phyloP scores from a whole-genome alignment of 2,329 filamentous ascomycete genomes.

The Ophiostoma quercus region DNA sequence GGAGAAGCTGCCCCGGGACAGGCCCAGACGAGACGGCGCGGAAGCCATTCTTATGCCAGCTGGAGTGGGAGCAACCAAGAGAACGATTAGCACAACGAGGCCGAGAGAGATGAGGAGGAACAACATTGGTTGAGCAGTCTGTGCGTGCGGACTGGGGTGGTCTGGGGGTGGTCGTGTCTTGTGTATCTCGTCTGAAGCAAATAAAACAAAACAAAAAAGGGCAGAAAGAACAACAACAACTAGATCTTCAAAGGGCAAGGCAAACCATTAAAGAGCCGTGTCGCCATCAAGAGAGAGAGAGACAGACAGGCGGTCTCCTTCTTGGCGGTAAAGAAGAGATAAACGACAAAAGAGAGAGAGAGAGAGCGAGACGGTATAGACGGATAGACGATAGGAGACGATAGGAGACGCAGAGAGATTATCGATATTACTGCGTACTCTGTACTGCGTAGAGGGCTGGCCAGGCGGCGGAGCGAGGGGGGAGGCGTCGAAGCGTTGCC shows the following conservation, averaged over 20 bases:
- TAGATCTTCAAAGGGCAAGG: constrained; percentile 8
- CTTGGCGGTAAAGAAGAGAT: constrained; percentile 9
- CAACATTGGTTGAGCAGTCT: constrained; percentile 19
- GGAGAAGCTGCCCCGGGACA: constrained; percentile 27
- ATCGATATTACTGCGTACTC: not conserved
- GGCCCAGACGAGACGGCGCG: constrained; percentile 28
- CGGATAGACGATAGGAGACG: not conserved
- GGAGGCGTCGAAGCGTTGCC: constrained; percentile 16
- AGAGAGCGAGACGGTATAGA: not conserved
- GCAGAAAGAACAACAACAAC: not conserved
- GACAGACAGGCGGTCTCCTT: constrained; percentile 5
- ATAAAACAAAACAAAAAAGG: too few species aligned
- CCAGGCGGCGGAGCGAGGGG: constrained; percentile 3
- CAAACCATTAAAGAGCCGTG: constrained; percentile 24
- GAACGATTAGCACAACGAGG: constrained; percentile 24
- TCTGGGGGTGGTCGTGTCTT: not conserved
- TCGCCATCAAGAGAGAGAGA: constrained; percentile 22
- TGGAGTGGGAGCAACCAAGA: constrained; percentile 23
- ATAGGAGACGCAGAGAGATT: not conserved
- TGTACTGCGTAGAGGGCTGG: not conserved
- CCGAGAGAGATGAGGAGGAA: constrained; percentile 21
- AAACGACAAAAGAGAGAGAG: constrained; percentile 6
- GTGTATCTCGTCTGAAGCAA: not conserved
- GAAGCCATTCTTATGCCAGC: constrained; percentile 26
- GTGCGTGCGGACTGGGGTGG: not conserved